Conservation (phyloP, 306 rosid species). For the Biancaea sappan region DNA sequence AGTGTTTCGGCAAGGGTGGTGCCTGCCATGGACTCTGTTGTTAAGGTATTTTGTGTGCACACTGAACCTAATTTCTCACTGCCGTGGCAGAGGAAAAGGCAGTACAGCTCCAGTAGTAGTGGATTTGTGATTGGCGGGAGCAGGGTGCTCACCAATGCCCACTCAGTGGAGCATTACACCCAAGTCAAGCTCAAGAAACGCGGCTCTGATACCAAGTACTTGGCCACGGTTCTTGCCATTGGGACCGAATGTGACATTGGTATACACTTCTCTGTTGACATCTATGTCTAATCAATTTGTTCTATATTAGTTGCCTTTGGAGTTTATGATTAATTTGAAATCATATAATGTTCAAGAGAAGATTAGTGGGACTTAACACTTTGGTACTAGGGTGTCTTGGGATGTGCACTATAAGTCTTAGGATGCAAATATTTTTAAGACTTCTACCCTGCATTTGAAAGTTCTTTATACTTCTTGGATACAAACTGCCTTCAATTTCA, state of each 20-base stretch:
- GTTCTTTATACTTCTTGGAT: neutral
- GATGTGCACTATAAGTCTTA: neutral
- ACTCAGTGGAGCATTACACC: constrained; percentile 89
- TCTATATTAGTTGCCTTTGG: neutral
- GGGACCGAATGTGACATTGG: constrained; percentile 95
- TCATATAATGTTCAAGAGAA: neutral
- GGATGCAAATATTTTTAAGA: neutral
- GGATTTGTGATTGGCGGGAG: constrained; percentile 83
- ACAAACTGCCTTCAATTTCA: neutral
- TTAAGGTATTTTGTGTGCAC: constrained; percentile 89
- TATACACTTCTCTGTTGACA: neutral
- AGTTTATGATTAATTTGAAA: neutral
- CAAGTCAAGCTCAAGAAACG: constrained; percentile 97
- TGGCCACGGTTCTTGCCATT: constrained; percentile 95
- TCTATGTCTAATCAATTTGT: neutral
- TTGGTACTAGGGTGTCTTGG: neutral
- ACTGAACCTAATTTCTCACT: constrained; percentile 94
- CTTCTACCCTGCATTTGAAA: neutral
- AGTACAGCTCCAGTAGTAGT: constrained; percentile 87
- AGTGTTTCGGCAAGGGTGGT: constrained; percentile 52
- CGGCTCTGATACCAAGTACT: constrained; percentile 91
- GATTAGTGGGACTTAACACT: neutral
- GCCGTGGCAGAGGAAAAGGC: constrained; percentile 99
- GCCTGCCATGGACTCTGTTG: constrained; percentile 93
- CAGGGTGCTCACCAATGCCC: constrained; percentile 94